Evolutionary conservation across 73 alveolate species (phyloP).

Genomic region (Paramecium sonneborni): DNA sequence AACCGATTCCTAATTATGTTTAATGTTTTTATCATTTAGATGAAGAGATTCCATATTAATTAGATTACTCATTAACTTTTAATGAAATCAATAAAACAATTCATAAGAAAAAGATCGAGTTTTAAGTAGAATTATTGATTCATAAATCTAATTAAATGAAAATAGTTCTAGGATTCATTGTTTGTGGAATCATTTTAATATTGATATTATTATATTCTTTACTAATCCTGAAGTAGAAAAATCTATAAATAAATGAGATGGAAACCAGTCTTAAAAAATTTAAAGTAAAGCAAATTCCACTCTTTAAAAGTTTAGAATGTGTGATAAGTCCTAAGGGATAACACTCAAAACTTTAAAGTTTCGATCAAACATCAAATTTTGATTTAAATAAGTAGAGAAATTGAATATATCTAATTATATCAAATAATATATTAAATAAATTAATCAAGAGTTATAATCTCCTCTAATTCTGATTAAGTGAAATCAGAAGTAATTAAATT

Average conservation of each 20-base stretch:
- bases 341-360: constrained; percentile 23
- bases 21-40: not conserved
- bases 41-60: not conserved
- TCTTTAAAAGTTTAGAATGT: constrained; percentile 2
- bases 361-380: not conserved
- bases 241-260: not conserved
- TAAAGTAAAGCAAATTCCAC: not conserved
- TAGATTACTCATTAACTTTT: not conserved
- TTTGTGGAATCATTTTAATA: not conserved
- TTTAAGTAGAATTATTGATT: not conserved
- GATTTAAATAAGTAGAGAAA: not conserved
- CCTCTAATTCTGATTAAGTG: no score
- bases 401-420: not conserved
- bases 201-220: not conserved
- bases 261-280: not conserved
- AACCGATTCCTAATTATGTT: not conserved
- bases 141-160: not conserved
- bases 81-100: not conserved
- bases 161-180: not conserved
- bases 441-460: no score
- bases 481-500: no score
- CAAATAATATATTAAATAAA: not conserved
- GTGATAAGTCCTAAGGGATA: not conserved
- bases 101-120: not conserved
- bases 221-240: not conserved